phyloP scores from a whole-genome alignment of 306 rosid genomes.

The Delonix regia region DNA sequence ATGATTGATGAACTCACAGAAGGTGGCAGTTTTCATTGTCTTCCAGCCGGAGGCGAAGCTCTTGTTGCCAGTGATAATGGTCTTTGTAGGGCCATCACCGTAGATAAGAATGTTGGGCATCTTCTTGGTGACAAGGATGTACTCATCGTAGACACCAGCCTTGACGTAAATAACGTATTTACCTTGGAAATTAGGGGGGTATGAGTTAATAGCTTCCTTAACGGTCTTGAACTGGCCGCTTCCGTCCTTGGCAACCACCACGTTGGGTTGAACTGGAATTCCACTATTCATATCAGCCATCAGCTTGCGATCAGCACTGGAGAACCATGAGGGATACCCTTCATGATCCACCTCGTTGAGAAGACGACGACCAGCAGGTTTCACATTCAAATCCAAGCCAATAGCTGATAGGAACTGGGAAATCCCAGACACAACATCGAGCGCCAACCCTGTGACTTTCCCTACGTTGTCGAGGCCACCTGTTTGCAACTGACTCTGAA shows the following conservation, averaged over 20 bases:
- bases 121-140: slow-evolving; percentile 32
- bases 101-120: slow-evolving; percentile 53
- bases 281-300: slow-evolving; percentile 23
- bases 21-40: slow-evolving; percentile 51
- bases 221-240: slow-evolving; percentile 62
- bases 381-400: slow-evolving; percentile 40
- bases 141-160: slow-evolving; percentile 62
- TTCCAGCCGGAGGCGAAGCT: slow-evolving; percentile 28
- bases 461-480: slow-evolving; percentile 39
- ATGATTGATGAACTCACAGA: slow-evolving; percentile 30
- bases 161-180: slow-evolving; percentile 65
- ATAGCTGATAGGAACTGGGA: slow-evolving; percentile 29
- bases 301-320: slow-evolving; percentile 50
- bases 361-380: slow-evolving; percentile 55
- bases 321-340: slow-evolving; percentile 62
- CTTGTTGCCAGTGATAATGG: slow-evolving; percentile 46
- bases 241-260: slow-evolving; percentile 72
- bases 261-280: slow-evolving; percentile 35
- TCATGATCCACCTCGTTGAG: slow-evolving; percentile 32
- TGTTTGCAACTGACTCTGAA: slow-evolving; percentile 23
- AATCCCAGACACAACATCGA: slow-evolving; percentile 56
- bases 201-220: slow-evolving; percentile 54
- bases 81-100: slow-evolving; percentile 69
- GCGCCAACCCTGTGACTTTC: slow-evolving; percentile 58
- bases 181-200: slow-evolving; percentile 48